phyloP scores from a whole-genome alignment of 1,139 yeast genomes.

The Candida dubliniensis region DNA sequence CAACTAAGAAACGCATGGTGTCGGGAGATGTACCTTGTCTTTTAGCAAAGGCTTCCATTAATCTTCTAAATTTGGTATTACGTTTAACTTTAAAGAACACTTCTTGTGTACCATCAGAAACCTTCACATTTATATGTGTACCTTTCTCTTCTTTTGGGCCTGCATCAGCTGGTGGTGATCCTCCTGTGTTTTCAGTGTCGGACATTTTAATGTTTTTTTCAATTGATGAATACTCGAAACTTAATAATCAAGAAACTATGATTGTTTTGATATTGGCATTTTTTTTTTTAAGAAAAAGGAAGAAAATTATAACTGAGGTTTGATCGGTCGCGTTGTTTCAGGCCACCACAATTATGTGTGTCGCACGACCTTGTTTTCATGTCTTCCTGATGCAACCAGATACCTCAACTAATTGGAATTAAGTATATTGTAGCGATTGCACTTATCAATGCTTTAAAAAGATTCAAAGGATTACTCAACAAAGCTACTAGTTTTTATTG shows the following conservation, averaged over 20 bases:
- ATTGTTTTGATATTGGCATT: not conserved
- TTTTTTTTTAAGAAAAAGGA: not conserved
- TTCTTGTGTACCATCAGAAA: conserved; percentile 89
- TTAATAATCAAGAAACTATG: not conserved
- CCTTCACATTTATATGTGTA: conserved; percentile 87
- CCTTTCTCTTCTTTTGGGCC: conserved; percentile 63
- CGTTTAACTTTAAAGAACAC: conserved; percentile 94
- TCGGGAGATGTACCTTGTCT: conserved; percentile 90
- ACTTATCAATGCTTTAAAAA: too few species aligned
- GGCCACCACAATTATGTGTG: not conserved
- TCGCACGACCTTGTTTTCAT: not conserved
- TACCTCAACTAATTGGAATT: too few species aligned
- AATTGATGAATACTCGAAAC: not conserved
- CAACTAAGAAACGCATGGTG: conserved; percentile 84
- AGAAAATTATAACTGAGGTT: too few species aligned
- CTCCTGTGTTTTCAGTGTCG: conserved; percentile 27
- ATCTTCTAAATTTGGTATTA: conserved; percentile 87
- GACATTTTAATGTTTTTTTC: conserved; percentile 23
- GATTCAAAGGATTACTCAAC: too few species aligned
- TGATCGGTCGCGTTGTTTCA: too few species aligned
- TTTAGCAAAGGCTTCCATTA: conserved; percentile 97
- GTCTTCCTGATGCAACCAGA: not conserved
- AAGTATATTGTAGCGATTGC: too few species aligned
- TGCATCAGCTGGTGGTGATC: conserved; percentile 1
- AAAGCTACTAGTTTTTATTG: too few species aligned